These are phyloP conservation scores for Darksidea phi DNA, from an alignment of 495 filamentous ascomycete species.

Conservation along the genomic window DNA sequence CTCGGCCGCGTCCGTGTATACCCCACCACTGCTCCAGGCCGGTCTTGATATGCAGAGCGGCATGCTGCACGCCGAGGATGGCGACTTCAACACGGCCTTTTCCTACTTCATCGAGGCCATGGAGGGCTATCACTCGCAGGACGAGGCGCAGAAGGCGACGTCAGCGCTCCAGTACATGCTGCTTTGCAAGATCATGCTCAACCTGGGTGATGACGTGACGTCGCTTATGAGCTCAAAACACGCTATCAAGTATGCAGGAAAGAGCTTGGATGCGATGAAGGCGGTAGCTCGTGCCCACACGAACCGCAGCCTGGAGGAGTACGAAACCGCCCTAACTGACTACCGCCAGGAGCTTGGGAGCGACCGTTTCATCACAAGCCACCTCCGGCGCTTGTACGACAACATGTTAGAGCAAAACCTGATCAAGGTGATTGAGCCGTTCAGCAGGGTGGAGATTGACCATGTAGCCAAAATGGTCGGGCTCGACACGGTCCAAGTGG, in stretches of 20 bases:
- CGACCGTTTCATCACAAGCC: constrained; percentile 92
- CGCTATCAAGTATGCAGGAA: constrained; percentile 90
- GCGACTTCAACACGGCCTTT: constrained; percentile 97
- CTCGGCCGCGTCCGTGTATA: constrained; percentile 94
- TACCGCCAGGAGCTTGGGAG: constrained; percentile 89
- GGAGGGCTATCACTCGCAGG: constrained; percentile 92
- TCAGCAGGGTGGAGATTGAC: constrained; percentile 91
- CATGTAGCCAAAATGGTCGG: constrained; percentile 97
- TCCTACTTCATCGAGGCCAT: constrained; percentile 99
- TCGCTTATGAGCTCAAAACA: constrained; percentile 89
- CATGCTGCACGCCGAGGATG: constrained; percentile 96
- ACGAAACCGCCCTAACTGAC: constrained; percentile 83
- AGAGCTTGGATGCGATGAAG: constrained; percentile 97
- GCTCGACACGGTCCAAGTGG: constrained; percentile 91
- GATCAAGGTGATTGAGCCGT: constrained; percentile 98
- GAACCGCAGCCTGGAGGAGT: constrained; percentile 92
- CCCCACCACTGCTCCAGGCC: constrained; percentile 89
- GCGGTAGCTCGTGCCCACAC: constrained; percentile 92
- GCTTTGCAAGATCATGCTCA: constrained; percentile 99
- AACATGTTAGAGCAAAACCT: constrained; percentile 98
- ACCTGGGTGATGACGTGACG: constrained; percentile 92
- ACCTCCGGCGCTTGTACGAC: constrained; percentile 91
- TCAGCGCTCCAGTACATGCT: constrained; percentile 98
- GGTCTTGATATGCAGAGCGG: constrained; percentile 98
- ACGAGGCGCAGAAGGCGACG: constrained; percentile 79